Percentiles rank a stretch among this genome's conserved stretches.
These are phyloP conservation scores for Tolypocladium ophioglossoides DNA, from an alignment of 2,329 filamentous ascomycete species.

Conservation along the genomic window DNA sequence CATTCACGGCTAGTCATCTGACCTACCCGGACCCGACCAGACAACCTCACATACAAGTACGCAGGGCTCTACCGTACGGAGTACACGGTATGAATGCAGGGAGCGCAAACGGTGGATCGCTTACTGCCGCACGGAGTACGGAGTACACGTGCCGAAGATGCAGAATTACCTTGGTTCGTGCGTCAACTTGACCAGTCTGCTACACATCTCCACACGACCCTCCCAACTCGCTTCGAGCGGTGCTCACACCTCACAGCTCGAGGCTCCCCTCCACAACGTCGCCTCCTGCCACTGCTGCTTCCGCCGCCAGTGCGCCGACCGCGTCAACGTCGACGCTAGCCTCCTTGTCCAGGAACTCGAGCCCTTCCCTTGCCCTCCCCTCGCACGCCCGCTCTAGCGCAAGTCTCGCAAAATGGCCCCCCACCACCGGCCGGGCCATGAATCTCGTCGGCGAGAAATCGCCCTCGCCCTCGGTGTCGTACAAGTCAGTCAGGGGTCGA, in stretches of 20 bases:
- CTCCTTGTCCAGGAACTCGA: slow-evolving; percentile 35
- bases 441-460: slow-evolving; percentile 66
- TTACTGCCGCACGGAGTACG: too few species aligned
- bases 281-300: not conserved
- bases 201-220: too few species aligned
- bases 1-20: too few species aligned
- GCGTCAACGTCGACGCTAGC: not conserved
- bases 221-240: too few species aligned
- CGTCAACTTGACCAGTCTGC: not conserved
- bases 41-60: not conserved
- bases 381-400: slow-evolving; percentile 72
- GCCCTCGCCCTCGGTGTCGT: slow-evolving; percentile 68
- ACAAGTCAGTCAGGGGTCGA: slow-evolving; percentile 69
- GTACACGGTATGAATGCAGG: not conserved
- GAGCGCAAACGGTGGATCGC: not conserved
- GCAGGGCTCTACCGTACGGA: too few species aligned
- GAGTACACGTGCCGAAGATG: not conserved
- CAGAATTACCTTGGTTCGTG: not conserved
- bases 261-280: not conserved
- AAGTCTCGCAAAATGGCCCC: slow-evolving; percentile 77
- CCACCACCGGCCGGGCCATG: slow-evolving; percentile 73
- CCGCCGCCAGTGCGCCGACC: not conserved
- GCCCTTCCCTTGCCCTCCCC: slow-evolving; percentile 50
- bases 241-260: not conserved
- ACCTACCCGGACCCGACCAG: not conserved